Evolutionary conservation across 2,329 filamentous ascomycete species (phyloP).

Genomic region (Verticillium albo-atrum): DNA sequence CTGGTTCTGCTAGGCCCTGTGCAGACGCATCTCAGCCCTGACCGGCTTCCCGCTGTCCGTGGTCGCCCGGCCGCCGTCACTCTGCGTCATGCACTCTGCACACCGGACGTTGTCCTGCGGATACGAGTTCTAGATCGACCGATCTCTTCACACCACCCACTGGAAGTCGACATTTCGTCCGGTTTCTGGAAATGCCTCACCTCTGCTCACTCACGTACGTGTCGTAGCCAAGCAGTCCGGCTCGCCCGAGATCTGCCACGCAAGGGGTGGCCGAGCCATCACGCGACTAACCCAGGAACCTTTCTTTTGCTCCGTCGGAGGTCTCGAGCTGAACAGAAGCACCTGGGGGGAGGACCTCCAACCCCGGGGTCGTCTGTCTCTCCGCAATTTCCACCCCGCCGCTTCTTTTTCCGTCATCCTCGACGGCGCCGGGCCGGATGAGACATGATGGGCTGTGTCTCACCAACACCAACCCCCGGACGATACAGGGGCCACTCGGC

Average conservation of each 20-base stretch:
- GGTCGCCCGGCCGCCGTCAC: not conserved
- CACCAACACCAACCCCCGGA: not conserved
- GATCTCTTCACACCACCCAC: not conserved
- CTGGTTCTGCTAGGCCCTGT: not conserved
- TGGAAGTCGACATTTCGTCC: not conserved
- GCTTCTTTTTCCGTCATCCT: not conserved
- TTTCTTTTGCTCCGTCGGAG: not conserved
- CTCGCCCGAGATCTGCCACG: not conserved
- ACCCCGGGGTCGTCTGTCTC: not conserved
- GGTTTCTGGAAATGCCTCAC: not conserved
- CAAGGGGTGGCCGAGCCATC: not conserved
- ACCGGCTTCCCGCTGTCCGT: not conserved
- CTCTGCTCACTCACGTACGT: not conserved
- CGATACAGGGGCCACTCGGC: no score
- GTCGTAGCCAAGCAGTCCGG: not conserved
- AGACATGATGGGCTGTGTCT: not conserved
- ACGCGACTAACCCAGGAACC: not conserved
- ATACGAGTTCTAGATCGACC: not conserved
- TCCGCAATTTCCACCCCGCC: not conserved
- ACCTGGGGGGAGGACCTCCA: not conserved
- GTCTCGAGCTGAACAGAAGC: not conserved
- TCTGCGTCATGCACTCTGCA: not conserved
- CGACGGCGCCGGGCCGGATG: not conserved
- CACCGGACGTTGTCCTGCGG: not conserved
- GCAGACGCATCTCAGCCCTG: not conserved